Evolutionary conservation across 2,329 filamentous ascomycete species (phyloP), one percentile per base, ranked within the genome.

Genomic region (Annulohypoxylon truncatum): DNA sequence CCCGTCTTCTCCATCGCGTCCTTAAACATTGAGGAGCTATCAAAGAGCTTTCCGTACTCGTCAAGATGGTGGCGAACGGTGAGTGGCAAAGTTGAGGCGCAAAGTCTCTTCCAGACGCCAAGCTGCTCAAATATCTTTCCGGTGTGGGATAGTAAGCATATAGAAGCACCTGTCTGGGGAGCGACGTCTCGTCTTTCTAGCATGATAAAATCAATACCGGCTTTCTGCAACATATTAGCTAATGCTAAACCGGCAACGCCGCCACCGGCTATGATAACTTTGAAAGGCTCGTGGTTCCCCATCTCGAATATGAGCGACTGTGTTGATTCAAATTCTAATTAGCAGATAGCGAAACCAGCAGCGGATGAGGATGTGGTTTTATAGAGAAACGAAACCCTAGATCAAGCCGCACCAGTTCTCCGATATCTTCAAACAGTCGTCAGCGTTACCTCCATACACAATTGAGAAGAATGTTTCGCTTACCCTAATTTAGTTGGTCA

Each of bases 221-320:
- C 70, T 9, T 60, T 63, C 42, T 72, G 63, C 20, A 71, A 54
- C 10, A 57, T 60, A 10, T 64, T 59, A 0, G 70, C 67, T 3
- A 65, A 44, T 20, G 54, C 53, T 2, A 72, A 46, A 15, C 69
- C 67, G 15, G 51, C 40, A 7, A 71, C 9, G 26, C 69, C 47
- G 6, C 65, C 65, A n/a, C 70, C 66, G 7, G 55, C 64, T 38
- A 71, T 71, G 18, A 72, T 70, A 5, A 71, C 68, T 29, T 33
- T 68, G 40, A 68, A 71, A 15, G 52, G 15, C 38, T 56, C 18
- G 15, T n/a, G 2, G 20, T 15, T 22, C 20, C 18, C 26, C 28
- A 51, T 31, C 35, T 13, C 15, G 15, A 4, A 13, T 22, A 7
- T n/a, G 20, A 28, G n/a, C n/a, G n/a, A n/a, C n/a, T n/a, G n/a